Base-by-base conservation (phyloP, 768 basidiomycete genomes). In the Mycena belliarum region DNA sequence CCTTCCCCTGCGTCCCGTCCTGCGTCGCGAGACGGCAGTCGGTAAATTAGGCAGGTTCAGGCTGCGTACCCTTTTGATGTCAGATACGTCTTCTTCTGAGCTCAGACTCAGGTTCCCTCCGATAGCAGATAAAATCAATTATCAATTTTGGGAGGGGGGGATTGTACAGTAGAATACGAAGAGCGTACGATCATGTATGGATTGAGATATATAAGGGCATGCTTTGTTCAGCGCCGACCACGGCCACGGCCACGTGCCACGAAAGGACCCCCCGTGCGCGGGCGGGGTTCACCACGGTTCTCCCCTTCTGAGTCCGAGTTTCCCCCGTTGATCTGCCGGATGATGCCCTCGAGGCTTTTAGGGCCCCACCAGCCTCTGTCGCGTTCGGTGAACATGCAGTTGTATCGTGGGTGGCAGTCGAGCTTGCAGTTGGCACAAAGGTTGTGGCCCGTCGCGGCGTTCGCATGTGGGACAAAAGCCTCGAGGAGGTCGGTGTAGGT, bases 391-490 rank as follows among this genome's bases (percentile, higher is more conserved):
- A 54, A 54, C 20, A 32, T 16, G 35, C 52, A 54, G 44, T 37
- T 54, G 24, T 46, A 54, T 14, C 40, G 37, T 2, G 52, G 52
- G 52, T 54, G 52, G 35, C 44, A 37, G 35, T 54, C 52, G 33
- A 37, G 18, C 35, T 54, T 54, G 52, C 52, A 54, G 52, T 45
- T 18, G 18, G 52, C 44, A 29, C 52, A 54, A 24, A 45, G 1
- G n/a, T 54, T 54, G 6, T 45, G 43, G 44, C 52, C 52, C 1
- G 24, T 6, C 3, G 33, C 23, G 15, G 44, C 44, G 24, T 54
- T 53, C 10, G 23, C 44, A 11, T 45, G 43, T 10, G 52, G 52
- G 33, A 16, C 26, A 44, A 54, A 54, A 16, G 16, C 24, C 18
- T 54, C 52, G 35, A 54, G 52, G 35, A 18, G 16, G 3, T 53